Conservation (phyloP, 208 protist genomes). For the Endotrypanum monterogeii region DNA sequence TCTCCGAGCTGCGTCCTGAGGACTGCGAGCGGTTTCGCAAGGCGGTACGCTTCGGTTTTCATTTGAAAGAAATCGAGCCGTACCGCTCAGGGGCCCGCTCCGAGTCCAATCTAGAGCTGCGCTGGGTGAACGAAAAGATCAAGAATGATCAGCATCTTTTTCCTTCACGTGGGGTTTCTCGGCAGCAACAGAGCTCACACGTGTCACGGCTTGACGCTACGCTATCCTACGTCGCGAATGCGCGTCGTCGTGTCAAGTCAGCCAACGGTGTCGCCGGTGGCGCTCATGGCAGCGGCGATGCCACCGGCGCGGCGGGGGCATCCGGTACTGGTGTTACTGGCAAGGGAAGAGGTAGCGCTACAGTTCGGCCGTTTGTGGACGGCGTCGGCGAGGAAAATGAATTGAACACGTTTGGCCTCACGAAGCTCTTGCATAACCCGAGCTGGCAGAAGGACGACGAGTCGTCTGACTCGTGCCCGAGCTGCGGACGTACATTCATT, state of each 20-base stretch:
- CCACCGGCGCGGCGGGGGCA: not conserved
- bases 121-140: conserved; percentile 49
- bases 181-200: conserved; percentile 21
- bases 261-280: not conserved
- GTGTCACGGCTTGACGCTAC: conserved; percentile 28
- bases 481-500: conserved; percentile 42
- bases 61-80: conserved; percentile 29
- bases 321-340: not conserved
- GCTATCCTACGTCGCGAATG: conserved; percentile 32
- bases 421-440: conserved; percentile 49
- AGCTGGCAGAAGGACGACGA: conserved; percentile 70
- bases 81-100: conserved; percentile 27
- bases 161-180: conserved; percentile 15
- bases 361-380: not conserved
- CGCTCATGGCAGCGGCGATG: not conserved
- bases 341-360: not conserved
- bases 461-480: conserved; percentile 37
- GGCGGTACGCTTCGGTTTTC: conserved; percentile 33
- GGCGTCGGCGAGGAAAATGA: conserved; percentile 34
- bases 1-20: conserved; percentile 30
- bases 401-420: conserved; percentile 37
- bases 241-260: conserved; percentile 20
- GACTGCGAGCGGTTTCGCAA: conserved; percentile 39
- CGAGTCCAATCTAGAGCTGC: conserved; percentile 40
- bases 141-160: conserved; percentile 68